Conservation (phyloP, 352 stramenopile species). For the Pythium grandisporangium region DNA sequence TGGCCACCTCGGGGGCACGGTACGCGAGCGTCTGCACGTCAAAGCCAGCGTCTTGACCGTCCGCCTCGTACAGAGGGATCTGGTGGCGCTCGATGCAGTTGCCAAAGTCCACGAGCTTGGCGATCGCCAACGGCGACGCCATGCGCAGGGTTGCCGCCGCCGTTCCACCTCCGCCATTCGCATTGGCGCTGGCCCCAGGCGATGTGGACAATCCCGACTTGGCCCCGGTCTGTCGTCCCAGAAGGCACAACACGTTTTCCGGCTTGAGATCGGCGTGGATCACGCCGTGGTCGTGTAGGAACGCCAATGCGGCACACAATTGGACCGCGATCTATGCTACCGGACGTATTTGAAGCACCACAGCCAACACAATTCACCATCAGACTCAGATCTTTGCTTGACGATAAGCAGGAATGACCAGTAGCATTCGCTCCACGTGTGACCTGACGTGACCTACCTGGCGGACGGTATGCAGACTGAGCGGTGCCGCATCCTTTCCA, state of each 20-base stretch:
- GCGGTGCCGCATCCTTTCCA: no score
- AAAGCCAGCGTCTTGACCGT: slow-evolving; percentile 26
- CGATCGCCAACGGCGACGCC: not conserved
- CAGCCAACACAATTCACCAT: no score
- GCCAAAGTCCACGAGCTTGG: slow-evolving; percentile 74
- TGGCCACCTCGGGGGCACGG: slow-evolving; percentile 59
- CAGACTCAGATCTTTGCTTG: no score
- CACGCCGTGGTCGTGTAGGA: slow-evolving; percentile 49
- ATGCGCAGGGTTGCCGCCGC: no score
- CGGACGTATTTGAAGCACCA: no score
- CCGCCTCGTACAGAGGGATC: slow-evolving; percentile 21
- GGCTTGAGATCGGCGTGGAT: slow-evolving; percentile 75
- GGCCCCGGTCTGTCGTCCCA: not conserved
- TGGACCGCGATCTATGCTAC: slow-evolving; percentile 46
- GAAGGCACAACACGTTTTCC: slow-evolving; percentile 42
- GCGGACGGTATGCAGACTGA: no score
- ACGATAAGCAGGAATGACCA: no score
- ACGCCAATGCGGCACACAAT: slow-evolving; percentile 49
- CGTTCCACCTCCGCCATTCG: no score
- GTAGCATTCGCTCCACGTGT: no score
- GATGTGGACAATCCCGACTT: not conserved
- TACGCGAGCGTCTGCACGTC: slow-evolving; percentile 73
- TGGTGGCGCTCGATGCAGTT: slow-evolving; percentile 48
- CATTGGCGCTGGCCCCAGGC: not conserved
- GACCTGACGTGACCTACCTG: no score